Percentiles rank a stretch among this genome's conserved stretches.
These are phyloP conservation scores for Fraxinus sp. DNA, from an alignment of 305 asterid genomes.

Conservation along the genomic window DNA sequence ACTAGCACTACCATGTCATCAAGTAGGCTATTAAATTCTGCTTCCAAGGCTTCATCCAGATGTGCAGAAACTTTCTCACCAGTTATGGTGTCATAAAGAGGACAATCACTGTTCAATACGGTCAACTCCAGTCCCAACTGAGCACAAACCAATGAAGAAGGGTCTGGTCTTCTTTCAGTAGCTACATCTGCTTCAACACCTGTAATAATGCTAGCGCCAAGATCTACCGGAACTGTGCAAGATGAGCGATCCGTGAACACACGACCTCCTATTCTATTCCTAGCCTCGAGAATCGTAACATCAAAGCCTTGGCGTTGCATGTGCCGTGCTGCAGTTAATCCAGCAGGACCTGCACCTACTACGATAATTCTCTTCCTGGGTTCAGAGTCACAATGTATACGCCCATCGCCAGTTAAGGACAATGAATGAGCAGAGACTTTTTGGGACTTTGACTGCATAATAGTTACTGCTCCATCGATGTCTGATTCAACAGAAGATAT, in stretches of 20 bases:
- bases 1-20: slow-evolving; percentile 90
- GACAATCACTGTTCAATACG: slow-evolving; percentile 93
- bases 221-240: slow-evolving; percentile 97
- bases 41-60: slow-evolving; percentile 88
- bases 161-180: slow-evolving; percentile 97
- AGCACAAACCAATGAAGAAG: slow-evolving; percentile 90
- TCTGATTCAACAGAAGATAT: slow-evolving; percentile 29
- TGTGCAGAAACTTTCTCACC: slow-evolving; percentile 84
- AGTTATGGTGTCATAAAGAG: slow-evolving; percentile 83
- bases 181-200: slow-evolving; percentile 99
- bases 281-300: slow-evolving; percentile 92
- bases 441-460: slow-evolving; percentile 31
- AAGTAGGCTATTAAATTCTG: slow-evolving; percentile 84
- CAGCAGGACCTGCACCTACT: slow-evolving; percentile 99
- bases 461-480: slow-evolving; percentile 32
- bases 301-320: slow-evolving; percentile 91
- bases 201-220: slow-evolving; percentile 99
- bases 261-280: slow-evolving; percentile 97
- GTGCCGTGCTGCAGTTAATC: slow-evolving; percentile 97
- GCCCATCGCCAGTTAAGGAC: slow-evolving; percentile 24
- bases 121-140: slow-evolving; percentile 97
- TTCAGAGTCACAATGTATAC: slow-evolving; percentile 38
- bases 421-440: slow-evolving; percentile 33
- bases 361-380: slow-evolving; percentile 58
- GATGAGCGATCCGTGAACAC: slow-evolving; percentile 88